Evolutionary conservation across 2,329 filamentous ascomycete genomes (phyloP).

Genomic region (Fonsecaea monophora): DNA sequence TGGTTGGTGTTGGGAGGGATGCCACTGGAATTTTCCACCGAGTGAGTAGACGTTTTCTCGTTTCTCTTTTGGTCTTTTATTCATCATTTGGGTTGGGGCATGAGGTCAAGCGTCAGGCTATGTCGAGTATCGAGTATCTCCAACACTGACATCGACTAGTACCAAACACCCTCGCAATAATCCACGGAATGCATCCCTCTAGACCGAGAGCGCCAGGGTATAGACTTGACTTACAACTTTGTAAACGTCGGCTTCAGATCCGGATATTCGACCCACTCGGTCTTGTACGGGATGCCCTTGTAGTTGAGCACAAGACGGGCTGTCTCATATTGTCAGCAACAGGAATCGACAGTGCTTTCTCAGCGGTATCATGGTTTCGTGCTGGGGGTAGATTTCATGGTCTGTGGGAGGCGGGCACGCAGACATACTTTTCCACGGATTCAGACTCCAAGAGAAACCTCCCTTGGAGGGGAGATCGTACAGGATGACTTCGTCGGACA

Average conservation of each 20-base stretch:
- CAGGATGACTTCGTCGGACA: slow-evolving; percentile 55
- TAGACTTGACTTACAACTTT: slow-evolving; percentile 46
- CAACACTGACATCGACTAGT: background rate
- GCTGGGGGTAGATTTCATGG: background rate
- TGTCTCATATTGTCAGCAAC: slow-evolving; percentile 42
- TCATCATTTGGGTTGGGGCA: background rate
- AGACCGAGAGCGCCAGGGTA: too few species aligned
- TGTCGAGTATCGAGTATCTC: too few species aligned
- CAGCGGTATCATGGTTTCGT: background rate
- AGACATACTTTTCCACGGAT: slow-evolving; percentile 72
- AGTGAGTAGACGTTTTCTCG: background rate
- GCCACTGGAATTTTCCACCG: slow-evolving; percentile 42
- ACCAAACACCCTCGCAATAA: background rate
- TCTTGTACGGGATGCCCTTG: slow-evolving; percentile 71
- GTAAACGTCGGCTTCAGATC: slow-evolving; percentile 65
- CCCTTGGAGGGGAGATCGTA: slow-evolving; percentile 68
- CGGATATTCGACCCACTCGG: slow-evolving; percentile 73
- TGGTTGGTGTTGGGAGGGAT: slow-evolving; percentile 54
- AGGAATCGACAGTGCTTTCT: background rate
- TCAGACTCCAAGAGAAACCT: slow-evolving; percentile 66
- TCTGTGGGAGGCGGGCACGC: too few species aligned
- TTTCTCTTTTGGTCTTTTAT: background rate
- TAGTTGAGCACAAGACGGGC: slow-evolving; percentile 71
- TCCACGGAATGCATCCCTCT: background rate
- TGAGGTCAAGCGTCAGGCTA: too few species aligned